A percentile compares a stretch with the other conserved stretches of the same genome.
phyloP scores from a whole-genome alignment of 2,329 filamentous ascomycete genomes.

The Didymella arachidicola region DNA sequence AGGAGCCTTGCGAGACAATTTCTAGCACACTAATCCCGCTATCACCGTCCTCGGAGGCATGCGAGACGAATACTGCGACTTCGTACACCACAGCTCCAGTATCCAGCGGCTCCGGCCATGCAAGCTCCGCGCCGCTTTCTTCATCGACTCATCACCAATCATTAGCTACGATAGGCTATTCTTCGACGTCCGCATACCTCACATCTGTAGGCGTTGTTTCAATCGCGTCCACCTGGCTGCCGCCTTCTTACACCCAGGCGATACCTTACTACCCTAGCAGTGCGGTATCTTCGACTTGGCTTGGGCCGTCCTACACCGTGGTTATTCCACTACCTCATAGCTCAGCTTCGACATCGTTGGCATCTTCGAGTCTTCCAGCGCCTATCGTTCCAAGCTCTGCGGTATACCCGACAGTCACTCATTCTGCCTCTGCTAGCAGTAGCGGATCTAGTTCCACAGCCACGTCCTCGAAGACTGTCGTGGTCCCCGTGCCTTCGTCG shows the following conservation, averaged over 20 bases:
- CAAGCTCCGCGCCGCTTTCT: background rate
- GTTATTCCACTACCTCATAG: slow-evolving; percentile 6
- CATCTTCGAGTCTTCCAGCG: background rate
- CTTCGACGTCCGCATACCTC: background rate
- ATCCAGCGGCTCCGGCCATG: slow-evolving; percentile 1
- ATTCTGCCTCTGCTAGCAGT: background rate
- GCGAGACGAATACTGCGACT: slow-evolving; percentile 13
- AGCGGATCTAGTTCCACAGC: background rate
- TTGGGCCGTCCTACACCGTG: slow-evolving; percentile 11
- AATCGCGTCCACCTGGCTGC: slow-evolving; percentile 19
- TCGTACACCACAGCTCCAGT: slow-evolving; percentile 4
- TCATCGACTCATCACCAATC: slow-evolving; percentile 2
- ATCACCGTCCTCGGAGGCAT: slow-evolving; percentile 18
- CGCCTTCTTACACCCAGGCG: slow-evolving; percentile 13
- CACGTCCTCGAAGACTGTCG: background rate
- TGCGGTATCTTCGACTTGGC: slow-evolving; percentile 8
- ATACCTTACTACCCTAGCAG: slow-evolving; percentile 14
- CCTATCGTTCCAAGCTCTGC: slow-evolving; percentile 1
- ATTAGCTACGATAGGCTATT: background rate
- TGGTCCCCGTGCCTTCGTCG: background rate
- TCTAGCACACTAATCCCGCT: slow-evolving; percentile 7
- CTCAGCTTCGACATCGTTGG: background rate
- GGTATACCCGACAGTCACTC: background rate
- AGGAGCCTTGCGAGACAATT: slow-evolving; percentile 18
- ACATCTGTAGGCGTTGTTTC: slow-evolving; percentile 8